Conservation (phyloP, 345 rosid genomes). For the Kandelia obovata region DNA sequence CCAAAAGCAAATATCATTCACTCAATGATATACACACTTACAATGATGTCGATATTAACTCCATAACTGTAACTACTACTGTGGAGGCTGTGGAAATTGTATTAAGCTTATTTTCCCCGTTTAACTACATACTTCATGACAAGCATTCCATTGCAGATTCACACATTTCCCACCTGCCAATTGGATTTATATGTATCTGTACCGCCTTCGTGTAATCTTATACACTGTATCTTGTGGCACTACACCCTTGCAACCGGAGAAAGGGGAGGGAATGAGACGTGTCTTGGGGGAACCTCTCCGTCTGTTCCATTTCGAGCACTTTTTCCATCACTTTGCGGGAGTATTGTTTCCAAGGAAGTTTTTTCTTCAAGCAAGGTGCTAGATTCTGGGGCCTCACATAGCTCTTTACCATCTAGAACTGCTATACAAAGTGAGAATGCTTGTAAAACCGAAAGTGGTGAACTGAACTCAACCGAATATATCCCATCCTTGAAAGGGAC, state of each 20-base stretch:
- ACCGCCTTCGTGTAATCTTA: constrained; percentile 17
- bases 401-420: constrained; percentile 51
- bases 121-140: not conserved
- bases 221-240: constrained; percentile 16
- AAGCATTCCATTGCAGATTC: constrained; percentile 11
- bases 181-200: constrained; percentile 18
- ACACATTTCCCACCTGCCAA: constrained; percentile 12
- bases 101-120: constrained; percentile 11
- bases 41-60: constrained; percentile 19
- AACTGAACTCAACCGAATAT: constrained; percentile 75
- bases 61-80: constrained; percentile 9
- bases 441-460: constrained; percentile 67
- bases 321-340: constrained; percentile 14
- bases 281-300: constrained; percentile 49
- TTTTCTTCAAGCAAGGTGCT: constrained; percentile 13
- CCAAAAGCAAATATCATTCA: constrained; percentile 7
- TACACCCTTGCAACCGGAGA: constrained; percentile 81
- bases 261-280: constrained; percentile 55
- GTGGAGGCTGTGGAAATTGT: constrained; percentile 4
- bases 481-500: constrained; percentile 68
- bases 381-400: constrained; percentile 11
- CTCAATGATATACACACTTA: constrained; percentile 36
- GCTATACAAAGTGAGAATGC: constrained; percentile 83
- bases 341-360: constrained; percentile 13
- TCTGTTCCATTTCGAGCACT: constrained; percentile 32